Conservation (phyloP, 2,329 filamentous ascomycete species). For the Ascochyta pisi region DNA sequence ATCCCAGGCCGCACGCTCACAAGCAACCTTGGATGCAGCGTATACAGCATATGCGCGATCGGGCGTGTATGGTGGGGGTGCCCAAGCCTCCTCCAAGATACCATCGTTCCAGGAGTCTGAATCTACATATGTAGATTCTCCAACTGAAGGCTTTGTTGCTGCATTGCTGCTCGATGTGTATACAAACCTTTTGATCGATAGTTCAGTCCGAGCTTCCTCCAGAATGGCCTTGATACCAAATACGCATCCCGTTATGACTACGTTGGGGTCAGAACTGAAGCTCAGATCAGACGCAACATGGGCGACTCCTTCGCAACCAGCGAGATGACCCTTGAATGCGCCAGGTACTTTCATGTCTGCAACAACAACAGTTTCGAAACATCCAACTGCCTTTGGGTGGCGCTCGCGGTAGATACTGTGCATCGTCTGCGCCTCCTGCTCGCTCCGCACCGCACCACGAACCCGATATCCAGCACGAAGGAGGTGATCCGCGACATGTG, state of each 20-base stretch:
- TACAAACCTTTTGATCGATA: constrained; percentile 6
- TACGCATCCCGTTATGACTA: constrained; percentile 8
- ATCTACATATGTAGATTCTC: neutral
- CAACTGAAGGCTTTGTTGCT: constrained; percentile 4
- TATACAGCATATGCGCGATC: constrained; percentile 45
- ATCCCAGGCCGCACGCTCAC: constrained; percentile 54
- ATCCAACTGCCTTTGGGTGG: neutral
- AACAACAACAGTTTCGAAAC: neutral
- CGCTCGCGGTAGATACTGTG: constrained; percentile 1
- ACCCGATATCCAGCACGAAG: constrained; percentile 41
- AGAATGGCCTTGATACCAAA: neutral
- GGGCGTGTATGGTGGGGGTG: constrained; percentile 37
- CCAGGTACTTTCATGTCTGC: constrained; percentile 5
- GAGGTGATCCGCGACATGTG: constrained; percentile 41
- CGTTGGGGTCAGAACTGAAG: constrained; percentile 3
- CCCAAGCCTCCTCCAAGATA: constrained; percentile 26
- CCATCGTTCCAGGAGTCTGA: constrained; percentile 3
- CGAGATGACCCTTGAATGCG: neutral
- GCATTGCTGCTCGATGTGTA: constrained; percentile 13
- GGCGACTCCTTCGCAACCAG: constrained; percentile 2
- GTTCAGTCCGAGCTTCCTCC: neutral
- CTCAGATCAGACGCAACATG: constrained; percentile 6
- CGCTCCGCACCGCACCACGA: constrained; percentile 38
- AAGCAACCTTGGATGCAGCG: constrained; percentile 53
- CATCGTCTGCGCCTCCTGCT: constrained; percentile 2